phyloP scores from a whole-genome alignment of 306 rosid genomes.

The Prunus mume region DNA sequence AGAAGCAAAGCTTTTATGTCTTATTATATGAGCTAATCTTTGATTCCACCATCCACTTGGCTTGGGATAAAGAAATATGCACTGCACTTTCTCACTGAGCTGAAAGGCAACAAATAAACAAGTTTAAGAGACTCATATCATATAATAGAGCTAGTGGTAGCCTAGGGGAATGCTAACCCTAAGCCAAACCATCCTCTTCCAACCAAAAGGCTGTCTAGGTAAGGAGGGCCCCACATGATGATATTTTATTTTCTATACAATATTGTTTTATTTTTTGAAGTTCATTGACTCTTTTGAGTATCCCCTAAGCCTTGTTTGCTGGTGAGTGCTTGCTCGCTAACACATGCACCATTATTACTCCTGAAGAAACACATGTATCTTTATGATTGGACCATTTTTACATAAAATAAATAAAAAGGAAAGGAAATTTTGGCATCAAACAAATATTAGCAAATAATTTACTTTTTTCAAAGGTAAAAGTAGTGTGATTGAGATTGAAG shows the following conservation, averaged over 20 bases:
- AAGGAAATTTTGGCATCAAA: neutral
- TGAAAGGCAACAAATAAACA: conserved; percentile 30
- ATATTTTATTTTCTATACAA: conserved; percentile 2
- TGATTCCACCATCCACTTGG: conserved; percentile 33
- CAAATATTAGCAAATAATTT: neutral
- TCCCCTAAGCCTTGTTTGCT: conserved; percentile 69
- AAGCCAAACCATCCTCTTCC: conserved; percentile 27
- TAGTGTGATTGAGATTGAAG: neutral
- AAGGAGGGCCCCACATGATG: conserved; percentile 40
- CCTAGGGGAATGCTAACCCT: conserved; percentile 21
- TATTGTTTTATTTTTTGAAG: conserved; percentile 32
- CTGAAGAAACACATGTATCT: conserved; percentile 62
- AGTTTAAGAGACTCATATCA: neutral
- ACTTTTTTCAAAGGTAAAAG: neutral
- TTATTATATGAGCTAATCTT: conserved; percentile 19
- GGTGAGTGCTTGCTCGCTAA: conserved; percentile 52
- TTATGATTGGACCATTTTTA: conserved; percentile 33
- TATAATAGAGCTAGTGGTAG: too few species aligned
- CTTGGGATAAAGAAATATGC: conserved; percentile 32
- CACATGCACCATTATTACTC: conserved; percentile 66
- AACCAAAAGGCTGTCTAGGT: conserved; percentile 25
- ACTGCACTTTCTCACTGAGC: conserved; percentile 27
- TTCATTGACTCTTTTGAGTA: conserved; percentile 59
- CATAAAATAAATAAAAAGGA: neutral
- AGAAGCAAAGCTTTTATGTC: conserved; percentile 15